phyloP scores from a whole-genome alignment of 306 rosid species.

The Erythrophleum fordii region DNA sequence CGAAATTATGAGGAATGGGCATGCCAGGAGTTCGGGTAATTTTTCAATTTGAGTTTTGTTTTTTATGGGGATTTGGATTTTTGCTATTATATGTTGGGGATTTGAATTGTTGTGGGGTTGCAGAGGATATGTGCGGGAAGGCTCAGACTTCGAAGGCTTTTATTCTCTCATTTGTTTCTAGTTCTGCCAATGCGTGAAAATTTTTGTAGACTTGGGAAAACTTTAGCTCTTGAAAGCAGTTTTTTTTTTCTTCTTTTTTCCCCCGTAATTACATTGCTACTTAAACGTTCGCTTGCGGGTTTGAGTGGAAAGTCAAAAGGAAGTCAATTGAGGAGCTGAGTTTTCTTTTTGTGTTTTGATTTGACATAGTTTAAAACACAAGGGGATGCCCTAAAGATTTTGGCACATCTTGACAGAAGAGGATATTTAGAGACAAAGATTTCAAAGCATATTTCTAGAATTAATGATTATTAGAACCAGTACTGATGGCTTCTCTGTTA shows the following conservation, averaged over 20 bases:
- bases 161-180: background rate
- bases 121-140: background rate
- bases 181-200: background rate
- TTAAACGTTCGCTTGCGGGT: background rate
- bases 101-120: background rate
- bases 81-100: background rate
- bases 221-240: background rate
- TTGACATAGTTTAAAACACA: background rate
- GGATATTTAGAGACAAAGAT: background rate
- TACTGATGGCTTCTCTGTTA: too few species aligned
- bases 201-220: background rate
- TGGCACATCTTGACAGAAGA: background rate
- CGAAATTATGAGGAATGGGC: constrained; percentile 46
- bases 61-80: background rate
- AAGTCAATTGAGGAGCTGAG: constrained; percentile 6
- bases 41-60: background rate
- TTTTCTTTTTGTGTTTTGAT: background rate
- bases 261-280: background rate
- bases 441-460: background rate
- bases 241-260: too few species aligned
- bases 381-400: background rate
- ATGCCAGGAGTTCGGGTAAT: constrained; percentile 46
- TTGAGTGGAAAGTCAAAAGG: background rate
- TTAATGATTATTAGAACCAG: too few species aligned
- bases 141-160: background rate